Evolutionary conservation across 2,329 filamentous ascomycete species (phyloP).

Genomic region (Penicillium sp.): DNA sequence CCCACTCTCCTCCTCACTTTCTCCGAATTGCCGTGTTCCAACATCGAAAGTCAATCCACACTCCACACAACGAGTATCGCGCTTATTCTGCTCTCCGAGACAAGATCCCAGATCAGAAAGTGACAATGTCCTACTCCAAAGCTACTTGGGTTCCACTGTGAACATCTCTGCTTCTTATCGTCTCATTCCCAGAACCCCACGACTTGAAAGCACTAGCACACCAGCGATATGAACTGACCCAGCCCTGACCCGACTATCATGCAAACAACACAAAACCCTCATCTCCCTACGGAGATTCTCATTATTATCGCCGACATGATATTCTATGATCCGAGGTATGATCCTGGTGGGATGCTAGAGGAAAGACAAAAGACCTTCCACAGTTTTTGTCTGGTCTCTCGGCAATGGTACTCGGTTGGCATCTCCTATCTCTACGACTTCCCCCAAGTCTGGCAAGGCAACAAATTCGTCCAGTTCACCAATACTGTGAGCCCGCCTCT

Average conservation of each 20-base stretch:
- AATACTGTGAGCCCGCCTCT: slow-evolving; percentile 59
- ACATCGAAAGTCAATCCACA: neutral
- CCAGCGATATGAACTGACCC: neutral
- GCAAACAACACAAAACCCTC: neutral
- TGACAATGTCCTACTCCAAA: neutral
- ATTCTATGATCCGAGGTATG: neutral
- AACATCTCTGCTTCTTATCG: neutral
- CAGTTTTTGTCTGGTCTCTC: slow-evolving; percentile 59
- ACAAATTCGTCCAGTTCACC: slow-evolving; percentile 61
- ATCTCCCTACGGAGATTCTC: slow-evolving; percentile 11
- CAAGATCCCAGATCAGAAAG: neutral
- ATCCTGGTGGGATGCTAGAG: neutral
- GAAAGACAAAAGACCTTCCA: slow-evolving; percentile 55
- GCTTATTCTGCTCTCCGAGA: neutral
- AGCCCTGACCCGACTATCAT: neutral
- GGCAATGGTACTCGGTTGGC: slow-evolving; percentile 63
- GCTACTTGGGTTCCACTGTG: neutral
- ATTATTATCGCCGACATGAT: slow-evolving; percentile 3
- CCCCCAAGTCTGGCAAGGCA: slow-evolving; percentile 57
- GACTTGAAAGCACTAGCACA: neutral
- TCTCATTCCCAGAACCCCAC: neutral
- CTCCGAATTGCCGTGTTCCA: slow-evolving; percentile 5
- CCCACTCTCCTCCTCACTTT: slow-evolving; percentile 7
- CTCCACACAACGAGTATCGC: neutral
- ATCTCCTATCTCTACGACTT: slow-evolving; percentile 59